Base-by-base conservation (phyloP, 2,329 filamentous ascomycete genomes). In the Ophiostoma populinum region DNA sequence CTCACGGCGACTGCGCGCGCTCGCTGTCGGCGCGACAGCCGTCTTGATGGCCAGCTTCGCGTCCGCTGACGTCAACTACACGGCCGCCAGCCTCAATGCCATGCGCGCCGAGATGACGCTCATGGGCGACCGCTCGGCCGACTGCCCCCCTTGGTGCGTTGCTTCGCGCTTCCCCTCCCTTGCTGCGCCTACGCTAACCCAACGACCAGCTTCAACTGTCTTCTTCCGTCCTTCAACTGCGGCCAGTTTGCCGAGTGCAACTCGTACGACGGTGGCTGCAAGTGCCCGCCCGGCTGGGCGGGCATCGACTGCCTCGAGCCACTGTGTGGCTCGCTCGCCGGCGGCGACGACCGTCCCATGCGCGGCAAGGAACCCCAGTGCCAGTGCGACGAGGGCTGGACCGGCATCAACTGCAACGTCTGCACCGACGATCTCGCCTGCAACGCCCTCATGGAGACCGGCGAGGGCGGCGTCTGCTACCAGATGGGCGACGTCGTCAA, bases 381-480 rank as follows among this genome's bases (percentile, higher is more conserved):
- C 58, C 62, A 83, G 27, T 98, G 90, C 55, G 79, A 86, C 50
- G 80, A 92, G 24, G 90, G 90, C 37, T 98, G 90, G 90, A 71
- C 71, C 26, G 90, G 90, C 43, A 87, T 98, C 59, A 98, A 98
- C 62, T 98, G 90, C 70, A 98, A 90, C 49, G 82, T 98, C 38
- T 98, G 90, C 57, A 75, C 78, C 41, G 73, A 75, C 4, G 67
- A 95, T 52, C 63, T 78, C 45, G 86, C 80, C 12, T 98, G 90
- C 51, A 73, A 90, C 52, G 75, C 81, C 22, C 62, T 98, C 56
- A 92, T 92, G 75, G 81, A 82, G 4, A 74, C 77, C 11, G 70
- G 70, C 4, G 70, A 82, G 41, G 83, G 77, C 30, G 90, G 85
- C 21, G 75, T 93, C 9, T 98, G 90, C 59, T 95, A 94, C 53